phyloP scores from a whole-genome alignment of 352 stramenopile genomes.

The Phytopythium kandeliae region DNA sequence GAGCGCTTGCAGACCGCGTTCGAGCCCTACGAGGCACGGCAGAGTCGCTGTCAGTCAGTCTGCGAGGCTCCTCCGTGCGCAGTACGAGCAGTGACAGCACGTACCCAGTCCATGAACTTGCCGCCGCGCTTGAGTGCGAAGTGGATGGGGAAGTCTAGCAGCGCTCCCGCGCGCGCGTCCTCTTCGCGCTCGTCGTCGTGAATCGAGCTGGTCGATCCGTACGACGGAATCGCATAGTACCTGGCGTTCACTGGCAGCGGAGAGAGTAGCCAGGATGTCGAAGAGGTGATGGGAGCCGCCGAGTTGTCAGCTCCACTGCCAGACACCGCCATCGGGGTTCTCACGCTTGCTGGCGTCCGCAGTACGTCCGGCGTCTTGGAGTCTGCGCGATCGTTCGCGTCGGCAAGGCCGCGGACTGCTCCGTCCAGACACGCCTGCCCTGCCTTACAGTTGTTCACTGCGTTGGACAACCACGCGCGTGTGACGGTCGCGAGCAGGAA shows the following conservation, averaged over 20 bases:
- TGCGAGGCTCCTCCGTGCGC: background rate
- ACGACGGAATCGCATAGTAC: constrained; percentile 1
- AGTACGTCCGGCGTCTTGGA: background rate
- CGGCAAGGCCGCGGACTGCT: background rate
- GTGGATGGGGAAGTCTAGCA: constrained; percentile 54
- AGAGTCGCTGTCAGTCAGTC: background rate
- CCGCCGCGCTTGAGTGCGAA: constrained; percentile 68
- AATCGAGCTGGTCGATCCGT: constrained; percentile 3
- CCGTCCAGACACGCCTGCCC: background rate
- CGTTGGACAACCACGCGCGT: constrained; percentile 35
- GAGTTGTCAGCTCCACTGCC: background rate
- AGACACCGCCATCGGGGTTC: background rate
- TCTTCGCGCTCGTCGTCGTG: constrained; percentile 10
- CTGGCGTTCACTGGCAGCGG: background rate
- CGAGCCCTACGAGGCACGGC: constrained; percentile 31
- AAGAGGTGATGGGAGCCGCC: background rate
- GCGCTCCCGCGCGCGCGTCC: constrained; percentile 13
- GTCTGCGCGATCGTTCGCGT: background rate
- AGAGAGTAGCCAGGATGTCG: background rate
- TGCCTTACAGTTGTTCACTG: constrained; percentile 51
- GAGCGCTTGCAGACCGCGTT: constrained; percentile 55
- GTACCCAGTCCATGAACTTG: constrained; percentile 67
- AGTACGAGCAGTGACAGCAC: background rate
- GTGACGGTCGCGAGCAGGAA: constrained; percentile 73
- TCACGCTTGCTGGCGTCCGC: background rate